Conservation (phyloP, 1,139 yeast genomes). For the Kazachstania sp. region DNA sequence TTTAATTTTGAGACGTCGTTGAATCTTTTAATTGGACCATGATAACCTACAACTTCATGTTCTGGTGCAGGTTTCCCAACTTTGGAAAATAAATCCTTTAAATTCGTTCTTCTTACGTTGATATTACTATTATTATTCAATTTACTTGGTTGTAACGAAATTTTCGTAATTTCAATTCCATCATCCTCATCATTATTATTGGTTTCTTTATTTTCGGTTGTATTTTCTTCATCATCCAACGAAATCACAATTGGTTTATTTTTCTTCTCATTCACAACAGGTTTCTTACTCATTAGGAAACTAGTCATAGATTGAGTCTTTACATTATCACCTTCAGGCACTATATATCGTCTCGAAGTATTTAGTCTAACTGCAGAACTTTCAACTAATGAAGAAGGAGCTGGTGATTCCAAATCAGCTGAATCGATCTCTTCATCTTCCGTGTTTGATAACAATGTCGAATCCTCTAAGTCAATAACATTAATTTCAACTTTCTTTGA, state of each 20-base stretch:
- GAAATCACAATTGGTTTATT: slow-evolving; percentile 4
- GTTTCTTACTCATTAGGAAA: slow-evolving; percentile 15
- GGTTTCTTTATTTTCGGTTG: too few relatives aligned
- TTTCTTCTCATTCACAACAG: slow-evolving; percentile 1
- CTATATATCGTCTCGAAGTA: slow-evolving; percentile 2
- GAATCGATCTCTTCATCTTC: not conserved
- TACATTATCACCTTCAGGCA: slow-evolving; percentile 8
- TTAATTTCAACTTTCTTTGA: not conserved
- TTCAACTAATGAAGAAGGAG: slow-evolving; percentile 6
- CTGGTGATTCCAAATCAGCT: not conserved
- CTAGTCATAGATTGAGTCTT: slow-evolving; percentile 13
- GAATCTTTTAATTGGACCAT: slow-evolving; percentile 8
- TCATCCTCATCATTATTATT: not conserved
- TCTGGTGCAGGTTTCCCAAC: slow-evolving; percentile 1
- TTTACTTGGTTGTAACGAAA: slow-evolving; percentile 8
- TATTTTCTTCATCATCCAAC: slow-evolving; percentile 5
- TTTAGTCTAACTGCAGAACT: not conserved
- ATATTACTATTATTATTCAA: not conserved
- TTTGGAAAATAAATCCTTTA: slow-evolving; percentile 14
- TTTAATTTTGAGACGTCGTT: slow-evolving; percentile 14
- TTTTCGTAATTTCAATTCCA: slow-evolving; percentile 3
- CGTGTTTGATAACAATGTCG: slow-evolving; percentile 5
- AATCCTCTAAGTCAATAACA: not conserved
- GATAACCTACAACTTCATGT: not conserved
- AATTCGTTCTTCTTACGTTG: slow-evolving; percentile 13